Conservation (phyloP, 805 yeast species). For the Huiozyma naganishii region DNA sequence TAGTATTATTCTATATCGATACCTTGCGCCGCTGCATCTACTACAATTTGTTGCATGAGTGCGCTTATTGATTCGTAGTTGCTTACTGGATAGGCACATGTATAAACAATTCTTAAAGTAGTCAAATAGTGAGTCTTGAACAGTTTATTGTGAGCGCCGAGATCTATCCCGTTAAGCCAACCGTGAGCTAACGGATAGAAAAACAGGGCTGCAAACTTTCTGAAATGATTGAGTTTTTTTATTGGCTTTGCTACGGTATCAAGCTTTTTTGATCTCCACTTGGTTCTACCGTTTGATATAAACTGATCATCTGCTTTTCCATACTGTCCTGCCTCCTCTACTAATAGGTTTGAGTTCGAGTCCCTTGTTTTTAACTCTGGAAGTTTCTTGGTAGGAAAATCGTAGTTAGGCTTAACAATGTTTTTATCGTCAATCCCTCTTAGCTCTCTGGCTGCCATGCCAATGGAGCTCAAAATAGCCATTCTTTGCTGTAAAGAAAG, state of each 20-base stretch:
- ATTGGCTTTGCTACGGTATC: not conserved
- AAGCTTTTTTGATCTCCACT: slow-evolving; percentile 30
- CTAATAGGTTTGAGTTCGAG: not conserved
- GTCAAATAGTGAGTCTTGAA: slow-evolving; percentile 41
- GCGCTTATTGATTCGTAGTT: slow-evolving; percentile 29
- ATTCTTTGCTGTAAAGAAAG: slow-evolving; percentile 73
- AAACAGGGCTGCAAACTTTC: slow-evolving; percentile 32
- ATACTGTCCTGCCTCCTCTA: not conserved
- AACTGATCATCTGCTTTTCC: not conserved
- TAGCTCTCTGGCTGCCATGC: slow-evolving; percentile 64
- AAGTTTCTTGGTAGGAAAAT: slow-evolving; percentile 27
- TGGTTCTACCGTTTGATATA: slow-evolving; percentile 2
- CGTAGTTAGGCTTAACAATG: slow-evolving; percentile 30
- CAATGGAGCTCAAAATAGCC: slow-evolving; percentile 52
- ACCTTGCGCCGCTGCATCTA: slow-evolving; percentile 16
- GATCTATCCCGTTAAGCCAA: slow-evolving; percentile 44
- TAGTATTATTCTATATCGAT: slow-evolving; percentile 4
- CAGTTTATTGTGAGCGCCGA: slow-evolving; percentile 43
- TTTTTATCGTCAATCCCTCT: slow-evolving; percentile 47
- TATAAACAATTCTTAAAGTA: slow-evolving; percentile 36
- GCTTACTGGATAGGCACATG: slow-evolving; percentile 37
- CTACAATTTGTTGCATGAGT: slow-evolving; percentile 20
- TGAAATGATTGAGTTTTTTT: slow-evolving; percentile 20
- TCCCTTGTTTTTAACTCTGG: slow-evolving; percentile 7
- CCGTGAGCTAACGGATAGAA: slow-evolving; percentile 45